Evolutionary conservation across 495 filamentous ascomycete genomes (phyloP), one percentile per base, ranked within the genome.

Genomic region (Terfezia claveryi): DNA sequence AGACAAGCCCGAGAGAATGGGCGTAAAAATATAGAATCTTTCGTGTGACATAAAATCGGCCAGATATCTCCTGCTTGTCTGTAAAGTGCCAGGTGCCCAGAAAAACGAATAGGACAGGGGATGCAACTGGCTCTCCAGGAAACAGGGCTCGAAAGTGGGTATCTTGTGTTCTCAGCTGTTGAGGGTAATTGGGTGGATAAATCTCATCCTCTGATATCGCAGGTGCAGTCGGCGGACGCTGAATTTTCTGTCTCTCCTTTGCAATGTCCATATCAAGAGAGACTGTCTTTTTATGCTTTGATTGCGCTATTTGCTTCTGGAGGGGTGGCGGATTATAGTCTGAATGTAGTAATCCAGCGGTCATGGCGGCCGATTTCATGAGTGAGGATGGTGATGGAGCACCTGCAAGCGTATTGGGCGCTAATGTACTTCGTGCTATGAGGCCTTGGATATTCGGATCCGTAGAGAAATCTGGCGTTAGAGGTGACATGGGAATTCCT

Each of bases 1-100:
- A 71, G 0, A 94, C 85, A 32, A 98, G 73, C n/a, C 91, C 91
- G 61, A 92, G 75, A 59, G 94, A 82, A 64, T 96, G 79, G 54
- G 87, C 92, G 69, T 94, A 98, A 66, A 98, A 98, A 63, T 92
- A 95, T 57, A 96, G 77, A 37, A 87, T 80, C 52, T 77, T 77
- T 4, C 79, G 74, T 1, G 92, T 96, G 50, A 94, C 80, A 66
- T 88, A 98, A 20, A 87, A 81, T 54, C 91, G 74, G 0, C 91
- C 92, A 49, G 88, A 83, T 54, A 87, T 82, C 53, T 86, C 82
- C 68, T 87, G 84, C 56, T 78, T 75, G 6, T 84, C 80, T 62
- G 82, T 83, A 3, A 81, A 79, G 58, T 76, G 81, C 81, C 81
- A 85, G 0, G 78, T 80, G 12, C 78, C 81, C 41, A 81, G 72